Conservation (phyloP, 345 rosid species). For the Euphorbia lathyris region DNA sequence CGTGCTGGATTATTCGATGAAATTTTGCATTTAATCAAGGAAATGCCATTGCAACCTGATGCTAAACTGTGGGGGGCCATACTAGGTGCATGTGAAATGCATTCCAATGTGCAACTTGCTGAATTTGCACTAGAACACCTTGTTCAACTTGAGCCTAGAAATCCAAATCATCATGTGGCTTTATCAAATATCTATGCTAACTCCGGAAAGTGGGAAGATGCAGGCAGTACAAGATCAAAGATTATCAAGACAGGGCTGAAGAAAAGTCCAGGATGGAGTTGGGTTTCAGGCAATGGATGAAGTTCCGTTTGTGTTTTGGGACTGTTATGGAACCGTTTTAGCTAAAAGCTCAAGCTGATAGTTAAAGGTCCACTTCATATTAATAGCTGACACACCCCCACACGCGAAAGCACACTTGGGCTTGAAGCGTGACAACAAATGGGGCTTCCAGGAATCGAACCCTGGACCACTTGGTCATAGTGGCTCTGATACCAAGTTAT, state of each 20-base stretch:
- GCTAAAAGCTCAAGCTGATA: no score
- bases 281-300: constrained; percentile 34
- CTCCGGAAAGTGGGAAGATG: constrained; percentile 41
- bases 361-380: no score
- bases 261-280: constrained; percentile 49
- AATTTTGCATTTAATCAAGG: constrained; percentile 34
- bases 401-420: no score
- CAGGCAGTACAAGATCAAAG: constrained; percentile 30
- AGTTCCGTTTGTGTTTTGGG: background rate
- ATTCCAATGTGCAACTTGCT: constrained; percentile 48
- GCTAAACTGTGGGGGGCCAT: constrained; percentile 67
- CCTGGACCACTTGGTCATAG: no score
- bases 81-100: constrained; percentile 47
- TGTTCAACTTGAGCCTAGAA: constrained; percentile 49
- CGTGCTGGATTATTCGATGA: constrained; percentile 57
- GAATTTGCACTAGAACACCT: constrained; percentile 47
- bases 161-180: constrained; percentile 43
- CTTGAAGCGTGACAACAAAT: no score
- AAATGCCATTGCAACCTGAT: constrained; percentile 53
- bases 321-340: no score
- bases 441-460: no score
- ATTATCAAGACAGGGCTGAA: constrained; percentile 34
- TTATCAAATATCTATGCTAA: constrained; percentile 37
- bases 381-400: no score
- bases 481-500: no score